Evolutionary conservation across 305 asterid genomes (phyloP), one percentile per base, ranked within the genome.

Genomic region (Rubia peregrina): DNA sequence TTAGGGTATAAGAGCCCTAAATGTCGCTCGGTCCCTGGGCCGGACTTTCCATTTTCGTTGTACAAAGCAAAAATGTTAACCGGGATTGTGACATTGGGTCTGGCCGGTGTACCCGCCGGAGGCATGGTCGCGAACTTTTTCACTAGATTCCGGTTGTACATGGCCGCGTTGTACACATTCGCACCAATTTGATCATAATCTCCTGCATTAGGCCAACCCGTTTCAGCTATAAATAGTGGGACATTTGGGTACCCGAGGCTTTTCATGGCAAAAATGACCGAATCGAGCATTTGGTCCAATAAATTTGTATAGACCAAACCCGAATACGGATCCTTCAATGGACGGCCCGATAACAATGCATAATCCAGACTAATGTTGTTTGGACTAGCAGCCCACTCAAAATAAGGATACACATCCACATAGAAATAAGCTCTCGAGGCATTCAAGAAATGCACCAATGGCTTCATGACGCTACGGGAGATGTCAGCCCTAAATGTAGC

Each of bases 121-220:
- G 95, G 88, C 65, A 82, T 85, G 5, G 86, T 79, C 16, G 66
- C 36, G 76, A 93, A 86, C 30, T 81, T 90, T 36, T 82, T 89
- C n/a, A 87, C 83, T 26, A 86, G 80, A 59, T 90, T 90, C 38
- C 96, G 87, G 69, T 89, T 93, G 80, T 89, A 93, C 2, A 91
- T 89, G 65, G 97, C 98, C 17, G 97, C 86, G 74, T 93, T 93
- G 85, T 86, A 79, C 22, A 90, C 64, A 26, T 78, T 93, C 0
- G 92, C 94, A 24, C 98, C 97, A 68, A 90, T 84, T 72, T 90
- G 91, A 66, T 83, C 96, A 24, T 80, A 61, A 71, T 85, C 95
- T 0, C 97, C 95, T n/a, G 84, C 84, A 60, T 75, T 90, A 43
- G 97, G 97, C 97, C 98, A 93, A 51, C 98, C 97, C 41, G 97